Evolutionary conservation across 1,284 basidiomycete genomes (phyloP).

Genomic region (Fomitopsis schrenkii): DNA sequence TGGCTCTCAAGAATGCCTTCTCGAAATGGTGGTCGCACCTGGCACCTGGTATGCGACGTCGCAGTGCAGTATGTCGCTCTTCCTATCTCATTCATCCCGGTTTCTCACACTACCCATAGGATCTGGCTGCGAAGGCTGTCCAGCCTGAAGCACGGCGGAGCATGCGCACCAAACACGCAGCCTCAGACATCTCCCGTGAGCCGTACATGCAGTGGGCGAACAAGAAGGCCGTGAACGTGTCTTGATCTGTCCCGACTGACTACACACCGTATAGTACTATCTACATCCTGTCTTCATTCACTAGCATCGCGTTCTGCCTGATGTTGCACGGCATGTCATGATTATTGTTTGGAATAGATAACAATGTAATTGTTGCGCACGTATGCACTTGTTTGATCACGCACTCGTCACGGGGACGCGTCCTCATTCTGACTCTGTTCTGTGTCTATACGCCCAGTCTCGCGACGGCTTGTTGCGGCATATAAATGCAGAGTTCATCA

Average conservation of each 20-base stretch:
- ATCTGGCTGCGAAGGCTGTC: slow-evolving; percentile 60
- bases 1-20: slow-evolving; percentile 75
- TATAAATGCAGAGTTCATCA: too few relatives aligned
- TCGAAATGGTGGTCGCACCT: slow-evolving; percentile 87
- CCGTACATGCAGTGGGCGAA: slow-evolving; percentile 85
- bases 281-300: not conserved
- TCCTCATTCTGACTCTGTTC: not conserved
- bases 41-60: slow-evolving; percentile 75
- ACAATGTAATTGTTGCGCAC: not conserved
- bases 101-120: slow-evolving; percentile 36
- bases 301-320: not conserved
- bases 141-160: slow-evolving; percentile 76
- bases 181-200: slow-evolving; percentile 62
- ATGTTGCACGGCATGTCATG: slow-evolving; percentile 3
- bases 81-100: not conserved
- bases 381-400: not conserved
- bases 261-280: not conserved
- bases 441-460: too few relatives aligned
- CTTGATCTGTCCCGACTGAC: slow-evolving; percentile 12
- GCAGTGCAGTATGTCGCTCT: slow-evolving; percentile 53
- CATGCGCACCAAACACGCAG: slow-evolving; percentile 56
- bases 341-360: not conserved
- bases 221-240: slow-evolving; percentile 51
- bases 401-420: not conserved
- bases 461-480: too few relatives aligned